Percentiles rank a stretch among this genome's conserved stretches.
These are phyloP conservation scores for Hyaloperonospora arabidopsidis DNA, from an alignment of 352 stramenopile species.

Conservation along the genomic window DNA sequence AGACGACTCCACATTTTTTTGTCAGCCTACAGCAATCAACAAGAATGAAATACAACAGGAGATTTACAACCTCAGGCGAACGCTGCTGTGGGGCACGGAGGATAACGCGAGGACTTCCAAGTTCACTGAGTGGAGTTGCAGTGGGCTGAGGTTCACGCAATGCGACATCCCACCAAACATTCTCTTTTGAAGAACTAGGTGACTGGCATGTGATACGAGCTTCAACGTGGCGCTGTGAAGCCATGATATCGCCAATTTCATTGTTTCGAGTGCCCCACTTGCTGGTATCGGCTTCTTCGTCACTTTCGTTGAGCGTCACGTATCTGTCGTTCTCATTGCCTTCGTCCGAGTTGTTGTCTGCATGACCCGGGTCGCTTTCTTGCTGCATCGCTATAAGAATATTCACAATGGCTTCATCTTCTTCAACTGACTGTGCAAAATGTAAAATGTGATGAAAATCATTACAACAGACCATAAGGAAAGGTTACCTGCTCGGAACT, in stretches of 20 bases:
- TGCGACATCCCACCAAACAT: constrained; percentile 51
- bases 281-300: constrained; percentile 17
- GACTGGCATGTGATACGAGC: constrained; percentile 4
- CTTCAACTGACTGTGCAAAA: constrained; percentile 16
- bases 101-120: constrained; percentile 42
- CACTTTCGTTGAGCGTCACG: constrained; percentile 12
- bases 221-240: constrained; percentile 41
- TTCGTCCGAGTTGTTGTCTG: constrained; percentile 12
- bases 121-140: constrained; percentile 36
- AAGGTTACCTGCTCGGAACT: constrained; percentile 16
- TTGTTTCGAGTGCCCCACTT: constrained; percentile 22
- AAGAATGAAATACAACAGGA: not conserved
- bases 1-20: constrained; percentile 14
- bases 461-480: not conserved
- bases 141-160: constrained; percentile 21
- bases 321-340: constrained; percentile 16
- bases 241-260: constrained; percentile 66
- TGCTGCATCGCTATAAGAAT: constrained; percentile 47
- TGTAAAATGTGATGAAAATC: not conserved
- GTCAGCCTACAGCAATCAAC: not conserved
- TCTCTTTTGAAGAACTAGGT: constrained; percentile 9
- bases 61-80: constrained; percentile 24
- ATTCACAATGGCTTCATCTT: constrained; percentile 45
- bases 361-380: constrained; percentile 8
- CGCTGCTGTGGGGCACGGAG: constrained; percentile 11